These are phyloP conservation scores for Boletus insuetus DNA, from an alignment of 768 basidiomycete species.

Conservation along the genomic window DNA sequence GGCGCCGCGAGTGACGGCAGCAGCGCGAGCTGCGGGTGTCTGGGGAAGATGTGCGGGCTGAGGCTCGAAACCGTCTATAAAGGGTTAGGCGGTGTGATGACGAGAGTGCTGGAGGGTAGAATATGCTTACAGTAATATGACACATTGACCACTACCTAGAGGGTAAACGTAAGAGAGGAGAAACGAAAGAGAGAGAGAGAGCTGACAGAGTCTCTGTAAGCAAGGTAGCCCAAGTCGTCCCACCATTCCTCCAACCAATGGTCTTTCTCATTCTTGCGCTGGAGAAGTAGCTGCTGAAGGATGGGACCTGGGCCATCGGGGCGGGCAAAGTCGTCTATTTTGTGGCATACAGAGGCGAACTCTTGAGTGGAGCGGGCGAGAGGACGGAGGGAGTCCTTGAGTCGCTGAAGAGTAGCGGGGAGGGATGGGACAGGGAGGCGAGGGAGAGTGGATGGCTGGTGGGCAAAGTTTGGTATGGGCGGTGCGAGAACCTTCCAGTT, in stretches of 20 bases:
- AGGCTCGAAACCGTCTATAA: conserved; percentile 73
- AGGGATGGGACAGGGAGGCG: conserved; percentile 77
- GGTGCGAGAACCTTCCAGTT: conserved; percentile 78
- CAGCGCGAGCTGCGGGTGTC: conserved; percentile 63
- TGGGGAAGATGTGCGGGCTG: conserved; percentile 61
- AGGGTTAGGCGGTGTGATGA: conserved; percentile 4
- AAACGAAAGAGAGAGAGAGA: not conserved
- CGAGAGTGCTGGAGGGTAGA: not conserved
- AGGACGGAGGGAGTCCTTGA: conserved; percentile 71
- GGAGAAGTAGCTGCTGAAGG: conserved; percentile 64
- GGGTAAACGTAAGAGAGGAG: not conserved
- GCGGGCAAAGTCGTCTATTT: conserved; percentile 65
- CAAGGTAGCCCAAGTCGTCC: conserved; percentile 81
- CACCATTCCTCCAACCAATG: conserved; percentile 97
- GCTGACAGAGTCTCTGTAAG: conserved; percentile 81
- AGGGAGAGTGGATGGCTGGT: conserved; percentile 56
- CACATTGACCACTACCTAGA: conserved; percentile 81
- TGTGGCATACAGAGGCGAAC: conserved; percentile 48
- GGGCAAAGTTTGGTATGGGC: conserved; percentile 59
- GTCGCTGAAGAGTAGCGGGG: conserved; percentile 56
- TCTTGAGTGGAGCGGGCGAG: conserved; percentile 66
- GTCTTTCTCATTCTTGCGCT: conserved; percentile 49
- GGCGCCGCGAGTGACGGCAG: conserved; percentile 63
- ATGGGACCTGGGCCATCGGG: conserved; percentile 41
- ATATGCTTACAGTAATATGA: conserved; percentile 84